Evolutionary conservation across 768 basidiomycete genomes (phyloP).

Genomic region (Candolleomyces eurysporus): DNA sequence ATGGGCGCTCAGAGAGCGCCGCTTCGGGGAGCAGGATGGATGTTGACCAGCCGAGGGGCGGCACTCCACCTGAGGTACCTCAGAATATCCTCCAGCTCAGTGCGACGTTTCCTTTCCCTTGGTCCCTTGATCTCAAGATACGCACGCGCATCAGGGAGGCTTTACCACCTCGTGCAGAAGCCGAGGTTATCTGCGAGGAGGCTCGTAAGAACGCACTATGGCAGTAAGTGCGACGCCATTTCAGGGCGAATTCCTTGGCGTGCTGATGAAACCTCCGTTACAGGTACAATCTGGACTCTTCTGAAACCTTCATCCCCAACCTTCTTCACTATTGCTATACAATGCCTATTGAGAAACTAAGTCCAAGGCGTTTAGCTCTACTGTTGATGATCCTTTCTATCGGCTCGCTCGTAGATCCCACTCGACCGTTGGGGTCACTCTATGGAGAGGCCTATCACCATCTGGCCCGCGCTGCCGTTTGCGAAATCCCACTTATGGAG

Average conservation of each 20-base stretch:
- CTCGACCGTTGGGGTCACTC: slow-evolving; percentile 51
- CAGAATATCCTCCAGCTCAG: slow-evolving; percentile 57
- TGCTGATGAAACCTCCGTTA: neutral
- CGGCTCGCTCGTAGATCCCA: slow-evolving; percentile 66
- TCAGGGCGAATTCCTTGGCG: slow-evolving; percentile 8
- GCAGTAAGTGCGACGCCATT: slow-evolving; percentile 51
- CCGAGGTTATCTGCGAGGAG: slow-evolving; percentile 58
- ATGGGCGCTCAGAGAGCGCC: slow-evolving; percentile 1
- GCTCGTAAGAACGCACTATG: slow-evolving; percentile 68
- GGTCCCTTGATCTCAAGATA: slow-evolving; percentile 61
- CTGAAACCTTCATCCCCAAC: slow-evolving; percentile 69
- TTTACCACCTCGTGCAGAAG: slow-evolving; percentile 58
- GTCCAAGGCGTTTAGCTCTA: slow-evolving; percentile 65
- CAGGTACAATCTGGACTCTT: slow-evolving; percentile 68
- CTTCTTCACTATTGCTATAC: slow-evolving; percentile 67
- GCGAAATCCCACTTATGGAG: slow-evolving; percentile 73
- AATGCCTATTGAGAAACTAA: slow-evolving; percentile 55
- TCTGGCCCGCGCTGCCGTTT: slow-evolving; percentile 63
- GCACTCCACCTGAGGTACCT: slow-evolving; percentile 36
- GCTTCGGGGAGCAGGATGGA: slow-evolving; percentile 5
- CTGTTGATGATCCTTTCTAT: slow-evolving; percentile 73
- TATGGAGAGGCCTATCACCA: slow-evolving; percentile 66
- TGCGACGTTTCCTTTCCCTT: slow-evolving; percentile 68
- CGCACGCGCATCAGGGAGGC: slow-evolving; percentile 62
- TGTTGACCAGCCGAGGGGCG: slow-evolving; percentile 12